A percentile compares a stretch with the other conserved stretches of the same genome.
Evolutionary conservation across 306 rosid genomes (phyloP).

Genomic region (Prunus campanulata): DNA sequence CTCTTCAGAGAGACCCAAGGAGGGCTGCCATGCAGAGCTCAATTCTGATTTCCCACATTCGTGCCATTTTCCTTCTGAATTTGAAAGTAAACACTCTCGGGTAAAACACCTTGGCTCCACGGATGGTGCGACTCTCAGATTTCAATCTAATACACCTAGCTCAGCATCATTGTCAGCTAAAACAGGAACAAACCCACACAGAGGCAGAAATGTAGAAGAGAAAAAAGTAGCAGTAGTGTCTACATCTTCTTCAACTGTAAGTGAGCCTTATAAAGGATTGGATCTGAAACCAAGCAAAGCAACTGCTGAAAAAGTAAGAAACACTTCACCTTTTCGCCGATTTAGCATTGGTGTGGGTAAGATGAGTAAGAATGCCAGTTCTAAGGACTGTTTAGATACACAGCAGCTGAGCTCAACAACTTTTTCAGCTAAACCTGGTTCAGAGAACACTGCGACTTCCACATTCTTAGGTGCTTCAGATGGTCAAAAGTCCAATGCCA

Average conservation of each 20-base stretch:
- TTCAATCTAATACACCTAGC: constrained; percentile 34
- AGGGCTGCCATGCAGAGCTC: constrained; percentile 26
- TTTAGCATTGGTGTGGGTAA: constrained; percentile 54
- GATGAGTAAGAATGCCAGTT: constrained; percentile 52
- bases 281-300: constrained; percentile 39
- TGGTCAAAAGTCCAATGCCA: constrained; percentile 45
- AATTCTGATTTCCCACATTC: constrained; percentile 37
- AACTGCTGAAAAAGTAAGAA: constrained; percentile 56
- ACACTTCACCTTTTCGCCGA: constrained; percentile 79
- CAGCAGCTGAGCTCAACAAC: constrained; percentile 38
- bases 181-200: constrained; percentile 51
- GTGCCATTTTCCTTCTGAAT: constrained; percentile 41
- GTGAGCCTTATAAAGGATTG: constrained; percentile 34
- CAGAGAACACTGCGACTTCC: constrained; percentile 36
- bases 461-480: constrained; percentile 42
- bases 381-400: constrained; percentile 49
- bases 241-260: constrained; percentile 34
- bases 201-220: constrained; percentile 43
- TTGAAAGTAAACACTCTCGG: constrained; percentile 30
- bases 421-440: constrained; percentile 37
- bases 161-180: constrained; percentile 29
- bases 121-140: constrained; percentile 25
- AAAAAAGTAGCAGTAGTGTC: constrained; percentile 28
- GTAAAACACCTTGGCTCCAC: constrained; percentile 30
- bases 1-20: constrained; percentile 38